Percentiles rank a stretch among this genome's conserved stretches.
Conservation (phyloP, 148 eudicot genomes). For the Pharnaceum exiguum region DNA sequence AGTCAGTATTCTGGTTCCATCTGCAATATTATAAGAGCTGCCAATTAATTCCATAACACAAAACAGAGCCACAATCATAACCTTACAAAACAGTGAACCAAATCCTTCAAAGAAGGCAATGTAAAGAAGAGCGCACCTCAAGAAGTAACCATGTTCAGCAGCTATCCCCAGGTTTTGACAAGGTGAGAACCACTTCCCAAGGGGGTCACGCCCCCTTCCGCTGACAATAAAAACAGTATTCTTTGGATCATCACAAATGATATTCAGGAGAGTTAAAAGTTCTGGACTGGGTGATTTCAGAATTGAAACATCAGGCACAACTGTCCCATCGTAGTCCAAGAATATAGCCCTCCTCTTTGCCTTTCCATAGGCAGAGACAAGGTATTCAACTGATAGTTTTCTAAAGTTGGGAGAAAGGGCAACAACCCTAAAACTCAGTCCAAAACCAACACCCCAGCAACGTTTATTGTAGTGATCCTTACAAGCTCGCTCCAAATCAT, state of each 20-base stretch:
- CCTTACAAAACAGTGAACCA: no score
- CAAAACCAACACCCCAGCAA: slow-evolving; percentile 74
- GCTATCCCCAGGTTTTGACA: slow-evolving; percentile 70
- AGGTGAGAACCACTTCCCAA: slow-evolving; percentile 50
- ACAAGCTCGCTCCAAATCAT: slow-evolving; percentile 60
- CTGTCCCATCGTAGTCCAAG: slow-evolving; percentile 75
- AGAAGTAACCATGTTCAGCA: slow-evolving; percentile 79
- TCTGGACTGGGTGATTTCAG: slow-evolving; percentile 44
- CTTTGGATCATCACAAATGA: slow-evolving; percentile 40
- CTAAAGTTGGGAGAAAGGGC: slow-evolving; percentile 64
- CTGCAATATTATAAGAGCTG: slow-evolving; percentile 25
- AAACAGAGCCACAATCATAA: background rate
- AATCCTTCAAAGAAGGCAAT: no score
- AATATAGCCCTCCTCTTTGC: slow-evolving; percentile 57
- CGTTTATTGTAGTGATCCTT: slow-evolving; percentile 52
- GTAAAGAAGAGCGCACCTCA: slow-evolving; percentile 57
- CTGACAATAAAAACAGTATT: slow-evolving; percentile 69
- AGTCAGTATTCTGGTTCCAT: slow-evolving; percentile 46
- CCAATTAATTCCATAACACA: background rate
- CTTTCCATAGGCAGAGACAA: slow-evolving; percentile 43
- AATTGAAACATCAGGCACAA: slow-evolving; percentile 42
- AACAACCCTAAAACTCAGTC: slow-evolving; percentile 47
- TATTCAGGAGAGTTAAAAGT: slow-evolving; percentile 39
- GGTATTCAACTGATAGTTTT: slow-evolving; percentile 41
- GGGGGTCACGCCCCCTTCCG: slow-evolving; percentile 47